Conservation (phyloP, 257 asterid species). For the Vinca minor region DNA sequence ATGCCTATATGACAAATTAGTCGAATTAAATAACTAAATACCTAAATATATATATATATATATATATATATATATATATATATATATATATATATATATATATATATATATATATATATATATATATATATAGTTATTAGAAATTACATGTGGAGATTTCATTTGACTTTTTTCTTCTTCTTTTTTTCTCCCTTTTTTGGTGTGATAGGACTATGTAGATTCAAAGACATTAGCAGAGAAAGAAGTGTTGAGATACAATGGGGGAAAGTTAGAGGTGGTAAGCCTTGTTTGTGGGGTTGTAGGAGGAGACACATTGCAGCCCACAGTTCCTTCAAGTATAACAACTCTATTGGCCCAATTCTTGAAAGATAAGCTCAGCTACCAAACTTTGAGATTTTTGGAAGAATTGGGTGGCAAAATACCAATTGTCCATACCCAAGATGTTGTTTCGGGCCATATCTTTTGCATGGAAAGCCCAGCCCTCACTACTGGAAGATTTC, state of each 20-base stretch:
- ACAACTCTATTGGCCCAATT: slow-evolving; percentile 19
- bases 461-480: slow-evolving; percentile 30
- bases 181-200: no score
- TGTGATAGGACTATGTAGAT: slow-evolving; percentile 36
- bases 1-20: no score
- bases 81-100: no score
- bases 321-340: slow-evolving; percentile 24
- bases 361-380: slow-evolving; percentile 8
- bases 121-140: no score
- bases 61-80: no score
- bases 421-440: slow-evolving; percentile 46
- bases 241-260: slow-evolving; percentile 39
- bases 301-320: slow-evolving; percentile 45
- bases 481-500: slow-evolving; percentile 40
- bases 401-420: slow-evolving; percentile 47
- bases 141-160: no score
- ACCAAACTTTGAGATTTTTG: slow-evolving; percentile 28
- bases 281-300: slow-evolving; percentile 51
- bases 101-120: no score
- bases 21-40: no score
- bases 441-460: slow-evolving; percentile 46
- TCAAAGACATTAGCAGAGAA: slow-evolving; percentile 54
- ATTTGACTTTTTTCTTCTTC: no score
- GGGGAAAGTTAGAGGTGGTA: slow-evolving; percentile 37
- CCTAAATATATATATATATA: no score